These are phyloP conservation scores for Isatis tinctoria DNA, from an alignment of 345 rosid species.

Conservation along the genomic window DNA sequence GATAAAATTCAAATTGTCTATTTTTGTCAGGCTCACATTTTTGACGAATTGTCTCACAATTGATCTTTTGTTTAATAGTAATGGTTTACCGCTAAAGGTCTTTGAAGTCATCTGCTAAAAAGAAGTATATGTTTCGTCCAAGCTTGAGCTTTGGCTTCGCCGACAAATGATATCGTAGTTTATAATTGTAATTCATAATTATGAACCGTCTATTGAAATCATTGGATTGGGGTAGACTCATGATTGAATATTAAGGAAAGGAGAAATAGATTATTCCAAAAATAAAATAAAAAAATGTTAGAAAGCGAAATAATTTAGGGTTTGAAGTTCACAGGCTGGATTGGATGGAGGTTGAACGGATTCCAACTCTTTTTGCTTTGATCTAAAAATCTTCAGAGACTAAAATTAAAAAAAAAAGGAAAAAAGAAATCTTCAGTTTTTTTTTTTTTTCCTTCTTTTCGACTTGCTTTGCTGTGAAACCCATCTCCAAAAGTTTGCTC, in stretches of 20 bases:
- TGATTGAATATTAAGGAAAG: not conserved
- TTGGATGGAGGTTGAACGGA: conserved; percentile 24
- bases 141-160: not conserved
- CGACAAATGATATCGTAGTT: conserved; percentile 2
- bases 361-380: conserved; percentile 19
- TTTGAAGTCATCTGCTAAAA: too few relatives aligned
- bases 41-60: too few relatives aligned
- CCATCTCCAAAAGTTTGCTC: not conserved
- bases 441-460: not conserved
- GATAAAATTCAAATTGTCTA: too few relatives aligned
- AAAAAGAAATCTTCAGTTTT: not conserved
- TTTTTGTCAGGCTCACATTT: too few relatives aligned
- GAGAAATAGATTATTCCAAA: not conserved
- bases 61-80: too few relatives aligned
- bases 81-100: too few relatives aligned
- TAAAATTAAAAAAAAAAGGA: not conserved
- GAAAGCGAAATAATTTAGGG: conserved; percentile 4
- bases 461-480: conserved; percentile 16
- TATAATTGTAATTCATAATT: not conserved
- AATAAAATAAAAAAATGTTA: not conserved
- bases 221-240: not conserved
- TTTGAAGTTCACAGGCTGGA: conserved; percentile 34
- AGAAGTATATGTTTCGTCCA: not conserved
- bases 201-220: not conserved
- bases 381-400: conserved; percentile 1